Conservation (phyloP, 2,329 filamentous ascomycete genomes). For the Zymoseptoria pseudotritici region DNA sequence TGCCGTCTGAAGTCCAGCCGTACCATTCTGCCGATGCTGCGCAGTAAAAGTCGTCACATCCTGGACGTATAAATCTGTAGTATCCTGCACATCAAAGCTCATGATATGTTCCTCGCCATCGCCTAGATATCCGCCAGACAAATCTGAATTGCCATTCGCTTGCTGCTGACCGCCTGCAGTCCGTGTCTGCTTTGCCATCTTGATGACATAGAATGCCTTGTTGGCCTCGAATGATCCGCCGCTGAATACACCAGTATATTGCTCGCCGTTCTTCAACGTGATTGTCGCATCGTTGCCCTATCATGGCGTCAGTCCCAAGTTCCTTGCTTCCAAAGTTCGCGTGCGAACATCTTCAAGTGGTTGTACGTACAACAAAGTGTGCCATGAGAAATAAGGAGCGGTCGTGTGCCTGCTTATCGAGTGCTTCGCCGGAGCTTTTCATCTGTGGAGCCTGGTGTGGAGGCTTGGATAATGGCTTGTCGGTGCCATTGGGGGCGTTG, state of each 20-base stretch:
- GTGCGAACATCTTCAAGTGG: neutral
- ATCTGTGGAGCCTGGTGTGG: constrained; percentile 15
- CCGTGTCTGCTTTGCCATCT: constrained; percentile 55
- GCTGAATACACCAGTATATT: constrained; percentile 55
- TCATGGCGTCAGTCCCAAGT: constrained; percentile 4
- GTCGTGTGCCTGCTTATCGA: constrained; percentile 51
- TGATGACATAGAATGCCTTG: constrained; percentile 52
- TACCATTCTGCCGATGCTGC: constrained; percentile 52
- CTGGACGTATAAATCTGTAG: constrained; percentile 48
- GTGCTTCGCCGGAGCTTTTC: constrained; percentile 41
- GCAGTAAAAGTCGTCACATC: constrained; percentile 47
- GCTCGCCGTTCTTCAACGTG: constrained; percentile 54
- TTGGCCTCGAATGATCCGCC: constrained; percentile 45
- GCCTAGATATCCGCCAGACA: constrained; percentile 39
- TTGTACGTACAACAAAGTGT: constrained; percentile 54
- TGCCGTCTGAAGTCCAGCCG: constrained; percentile 9
- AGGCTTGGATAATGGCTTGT: constrained; percentile 25
- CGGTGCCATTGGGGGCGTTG: constrained; percentile 48
- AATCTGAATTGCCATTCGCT: constrained; percentile 39
- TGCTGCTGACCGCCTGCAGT: constrained; percentile 32
- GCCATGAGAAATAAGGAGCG: constrained; percentile 52
- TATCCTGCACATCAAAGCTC: constrained; percentile 55
- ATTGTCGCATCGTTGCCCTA: constrained; percentile 51
- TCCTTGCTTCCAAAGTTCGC: neutral
- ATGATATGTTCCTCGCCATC: constrained; percentile 45